Evolutionary conservation across 306 rosid genomes (phyloP).

Genomic region (Senna tora): DNA sequence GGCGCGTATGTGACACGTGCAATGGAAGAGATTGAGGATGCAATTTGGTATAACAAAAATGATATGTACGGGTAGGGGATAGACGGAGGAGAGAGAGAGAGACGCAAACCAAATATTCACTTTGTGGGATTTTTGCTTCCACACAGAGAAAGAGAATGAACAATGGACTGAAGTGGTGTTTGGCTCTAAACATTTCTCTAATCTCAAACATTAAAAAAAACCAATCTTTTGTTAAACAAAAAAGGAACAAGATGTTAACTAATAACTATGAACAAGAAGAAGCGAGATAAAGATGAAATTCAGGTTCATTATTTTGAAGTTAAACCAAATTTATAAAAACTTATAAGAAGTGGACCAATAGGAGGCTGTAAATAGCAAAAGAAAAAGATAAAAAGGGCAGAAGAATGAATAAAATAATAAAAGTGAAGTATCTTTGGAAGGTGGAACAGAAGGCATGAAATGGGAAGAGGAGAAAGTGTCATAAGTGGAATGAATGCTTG

Average conservation of each 20-base stretch:
- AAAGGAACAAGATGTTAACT: too few species aligned
- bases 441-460: too few species aligned
- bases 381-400: neutral
- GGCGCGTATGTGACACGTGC: constrained; percentile 37
- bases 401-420: too few species aligned
- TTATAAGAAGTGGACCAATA: neutral
- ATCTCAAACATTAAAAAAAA: neutral
- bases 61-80: constrained; percentile 42
- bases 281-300: too few species aligned
- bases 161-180: constrained; percentile 45
- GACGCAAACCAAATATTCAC: constrained; percentile 49
- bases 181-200: constrained; percentile 29
- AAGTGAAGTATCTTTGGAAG: neutral
- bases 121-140: constrained; percentile 44
- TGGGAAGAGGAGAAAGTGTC: too few species aligned
- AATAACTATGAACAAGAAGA: too few species aligned
- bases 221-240: neutral
- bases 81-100: neutral
- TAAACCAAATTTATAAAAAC: too few species aligned
- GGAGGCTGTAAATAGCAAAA: neutral
- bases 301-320: too few species aligned
- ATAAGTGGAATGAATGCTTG: neutral
- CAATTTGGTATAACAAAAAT: constrained; percentile 33
- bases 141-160: too few species aligned
- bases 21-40: neutral